Evolutionary conservation across 2,329 filamentous ascomycete species (phyloP), one percentile per base, ranked within the genome.

Genomic region (Hortaea werneckii): DNA sequence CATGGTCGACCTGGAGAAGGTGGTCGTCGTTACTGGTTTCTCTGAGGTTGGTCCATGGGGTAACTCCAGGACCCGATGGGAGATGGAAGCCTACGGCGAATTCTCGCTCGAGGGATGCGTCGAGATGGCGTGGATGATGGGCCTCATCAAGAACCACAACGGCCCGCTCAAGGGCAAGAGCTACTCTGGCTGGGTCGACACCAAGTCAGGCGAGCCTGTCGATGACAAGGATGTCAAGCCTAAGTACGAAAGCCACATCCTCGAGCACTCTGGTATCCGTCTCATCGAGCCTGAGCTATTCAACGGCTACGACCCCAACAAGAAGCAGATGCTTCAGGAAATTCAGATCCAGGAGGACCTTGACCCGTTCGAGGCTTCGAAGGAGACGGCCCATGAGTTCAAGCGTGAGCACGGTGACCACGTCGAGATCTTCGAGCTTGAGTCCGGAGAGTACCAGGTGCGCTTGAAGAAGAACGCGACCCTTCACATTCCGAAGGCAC

Each of bases 71-170:
- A 98, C 92, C 40, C 82, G 92, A 51, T 98, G 92, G 92, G 92
- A 98, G 73, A 98, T 98, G 90, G 92, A 98, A 67, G 89, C 92
- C 1, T 82, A 89, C 56, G 92, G 92, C 63, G 79, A 95, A 62
- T 98, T 98, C 73, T 96, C 92, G 6, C 79, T 98, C 10, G 94
- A 98, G 68, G 92, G 92, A 29, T 96, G 92, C 61, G 84, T 98
- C 50, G 92, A 98, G 70, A 98, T 98, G 92, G 89, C 92, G 29
- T 98, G 92, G 92, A 87, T 98, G 67, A 98, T 96, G 90, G 92
- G 92, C 62, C 80, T 96, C 49, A 96, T 98, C 74, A 95, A 90
- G 77, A 94, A 98, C 68, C 87, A 95, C 74, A 96, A 96, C 58
- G 92, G 92, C 12, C 82, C 83, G 29, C 80, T 98, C 65, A 98